Conservation (phyloP, 2,329 filamentous ascomycete species). For the Colletotrichum tabaci region DNA sequence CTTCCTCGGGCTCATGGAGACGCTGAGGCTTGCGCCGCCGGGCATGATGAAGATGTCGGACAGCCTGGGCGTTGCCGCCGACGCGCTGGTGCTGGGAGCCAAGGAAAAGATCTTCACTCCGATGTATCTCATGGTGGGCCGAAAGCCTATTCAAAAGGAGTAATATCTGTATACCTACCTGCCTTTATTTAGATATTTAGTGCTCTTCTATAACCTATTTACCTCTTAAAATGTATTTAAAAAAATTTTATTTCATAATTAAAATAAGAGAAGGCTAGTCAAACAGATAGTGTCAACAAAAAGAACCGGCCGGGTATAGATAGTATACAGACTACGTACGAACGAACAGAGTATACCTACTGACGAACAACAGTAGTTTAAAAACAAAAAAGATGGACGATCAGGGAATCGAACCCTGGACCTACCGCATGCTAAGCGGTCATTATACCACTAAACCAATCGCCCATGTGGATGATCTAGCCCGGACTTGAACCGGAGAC, state of each 20-base stretch:
- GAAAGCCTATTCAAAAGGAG: conserved; percentile 73
- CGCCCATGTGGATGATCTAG: conserved; percentile 34
- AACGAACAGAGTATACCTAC: too few relatives aligned
- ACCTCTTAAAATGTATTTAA: too few relatives aligned
- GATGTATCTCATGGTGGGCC: conserved; percentile 94
- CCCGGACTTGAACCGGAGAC: conserved; percentile 42
- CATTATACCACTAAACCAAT: conserved; percentile 43
- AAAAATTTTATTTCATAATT: too few relatives aligned
- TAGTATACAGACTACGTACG: too few relatives aligned
- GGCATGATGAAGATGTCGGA: conserved; percentile 92
- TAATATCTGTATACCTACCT: neutral
- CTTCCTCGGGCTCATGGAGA: conserved; percentile 81
- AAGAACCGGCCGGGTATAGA: neutral
- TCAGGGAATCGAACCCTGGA: conserved; percentile 41
- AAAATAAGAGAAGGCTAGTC: too few relatives aligned
- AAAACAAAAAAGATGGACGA: conserved; percentile 30
- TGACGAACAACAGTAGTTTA: too few relatives aligned
- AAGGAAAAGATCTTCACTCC: conserved; percentile 91
- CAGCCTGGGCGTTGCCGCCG: conserved; percentile 81
- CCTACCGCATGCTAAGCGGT: conserved; percentile 42
- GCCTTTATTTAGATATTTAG: too few relatives aligned
- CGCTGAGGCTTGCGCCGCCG: conserved; percentile 76
- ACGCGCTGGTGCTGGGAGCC: conserved; percentile 86
- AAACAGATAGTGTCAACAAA: too few relatives aligned
- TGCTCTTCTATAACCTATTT: too few relatives aligned